Percentiles rank a stretch among this genome's conserved stretches.
These are phyloP conservation scores for Torrubiella hemipterigena DNA, from an alignment of 2,329 filamentous ascomycete genomes.

Conservation along the genomic window DNA sequence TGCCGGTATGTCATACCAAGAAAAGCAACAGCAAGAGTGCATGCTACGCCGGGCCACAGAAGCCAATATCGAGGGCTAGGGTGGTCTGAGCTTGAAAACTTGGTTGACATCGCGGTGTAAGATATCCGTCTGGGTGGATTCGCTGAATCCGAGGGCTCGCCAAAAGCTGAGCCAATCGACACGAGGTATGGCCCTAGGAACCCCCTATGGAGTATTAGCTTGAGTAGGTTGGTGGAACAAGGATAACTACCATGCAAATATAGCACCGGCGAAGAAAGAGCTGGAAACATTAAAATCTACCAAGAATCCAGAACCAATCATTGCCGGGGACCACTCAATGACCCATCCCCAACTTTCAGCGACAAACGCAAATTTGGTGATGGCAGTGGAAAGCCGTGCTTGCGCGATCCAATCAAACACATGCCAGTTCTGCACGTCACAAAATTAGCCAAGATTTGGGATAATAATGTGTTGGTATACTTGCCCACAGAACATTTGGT, in stretches of 20 bases:
- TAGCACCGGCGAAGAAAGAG: slow-evolving; percentile 2
- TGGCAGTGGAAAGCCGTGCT: background rate
- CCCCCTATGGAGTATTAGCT: no score
- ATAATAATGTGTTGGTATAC: no score
- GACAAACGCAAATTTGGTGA: slow-evolving; percentile 1
- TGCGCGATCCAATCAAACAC: slow-evolving; percentile 4
- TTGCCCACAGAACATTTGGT: slow-evolving; percentile 4
- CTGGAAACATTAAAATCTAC: slow-evolving; percentile 3
- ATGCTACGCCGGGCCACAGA: slow-evolving; percentile 3
- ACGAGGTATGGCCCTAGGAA: slow-evolving; percentile 3
- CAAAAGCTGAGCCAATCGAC: background rate
- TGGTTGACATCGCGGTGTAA: slow-evolving; percentile 3
- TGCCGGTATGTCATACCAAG: background rate
- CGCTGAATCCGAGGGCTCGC: background rate
- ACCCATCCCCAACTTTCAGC: slow-evolving; percentile 7
- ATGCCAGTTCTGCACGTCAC: slow-evolving; percentile 4
- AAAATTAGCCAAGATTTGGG: no score
- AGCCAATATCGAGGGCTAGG: slow-evolving; percentile 5
- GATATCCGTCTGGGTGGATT: background rate
- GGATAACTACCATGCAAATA: slow-evolving; percentile 4
- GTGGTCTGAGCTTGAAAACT: slow-evolving; percentile 1
- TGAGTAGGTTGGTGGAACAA: no score
- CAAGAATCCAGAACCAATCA: slow-evolving; percentile 3
- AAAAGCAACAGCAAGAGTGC: slow-evolving; percentile 4
- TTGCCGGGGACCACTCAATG: slow-evolving; percentile 5